Evolutionary conservation across 495 filamentous ascomycete genomes (phyloP).

Genomic region (Apodospora peruviana): DNA sequence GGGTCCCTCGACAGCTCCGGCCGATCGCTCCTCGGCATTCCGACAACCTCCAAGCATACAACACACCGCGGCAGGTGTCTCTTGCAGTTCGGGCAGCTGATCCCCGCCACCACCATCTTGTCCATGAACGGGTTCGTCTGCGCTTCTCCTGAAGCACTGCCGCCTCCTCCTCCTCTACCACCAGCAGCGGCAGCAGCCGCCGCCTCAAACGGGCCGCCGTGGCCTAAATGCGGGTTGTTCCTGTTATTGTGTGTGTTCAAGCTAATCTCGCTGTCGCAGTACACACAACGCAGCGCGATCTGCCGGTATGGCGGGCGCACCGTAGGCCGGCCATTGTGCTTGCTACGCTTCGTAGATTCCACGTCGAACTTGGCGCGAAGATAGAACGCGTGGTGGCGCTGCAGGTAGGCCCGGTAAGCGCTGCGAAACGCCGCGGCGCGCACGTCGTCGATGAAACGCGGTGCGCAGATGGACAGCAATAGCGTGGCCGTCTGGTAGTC

Average conservation of each 20-base stretch:
- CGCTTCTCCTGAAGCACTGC: conserved; percentile 1
- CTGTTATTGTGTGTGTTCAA: conserved; percentile 30
- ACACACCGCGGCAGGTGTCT: conserved; percentile 84
- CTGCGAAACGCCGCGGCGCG: conserved; percentile 76
- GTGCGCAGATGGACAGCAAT: conserved; percentile 72
- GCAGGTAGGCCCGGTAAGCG: conserved; percentile 75
- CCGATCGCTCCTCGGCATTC: conserved; percentile 59
- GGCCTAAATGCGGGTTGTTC: conserved; percentile 4
- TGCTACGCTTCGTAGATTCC: conserved; percentile 50
- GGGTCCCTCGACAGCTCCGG: conserved; percentile 50
- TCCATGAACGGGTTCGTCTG: conserved; percentile 36
- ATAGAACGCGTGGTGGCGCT: conserved; percentile 51
- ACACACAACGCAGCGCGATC: conserved; percentile 75
- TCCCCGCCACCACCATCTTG: conserved; percentile 45
- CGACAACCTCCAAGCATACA: conserved; percentile 80
- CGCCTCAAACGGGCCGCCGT: neutral
- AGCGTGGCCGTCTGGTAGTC: conserved; percentile 89
- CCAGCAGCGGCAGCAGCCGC: conserved; percentile 7
- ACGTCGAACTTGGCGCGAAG: conserved; percentile 60
- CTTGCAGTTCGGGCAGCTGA: conserved; percentile 79
- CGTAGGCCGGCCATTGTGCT: conserved; percentile 57
- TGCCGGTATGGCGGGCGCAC: conserved; percentile 65
- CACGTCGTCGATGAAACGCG: conserved; percentile 73
- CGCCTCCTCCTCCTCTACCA: conserved; percentile 4
- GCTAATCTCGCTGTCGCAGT: conserved; percentile 59